Evolutionary conservation across 257 asterid species (phyloP).

Genomic region (Nicotiana benthamiana): DNA sequence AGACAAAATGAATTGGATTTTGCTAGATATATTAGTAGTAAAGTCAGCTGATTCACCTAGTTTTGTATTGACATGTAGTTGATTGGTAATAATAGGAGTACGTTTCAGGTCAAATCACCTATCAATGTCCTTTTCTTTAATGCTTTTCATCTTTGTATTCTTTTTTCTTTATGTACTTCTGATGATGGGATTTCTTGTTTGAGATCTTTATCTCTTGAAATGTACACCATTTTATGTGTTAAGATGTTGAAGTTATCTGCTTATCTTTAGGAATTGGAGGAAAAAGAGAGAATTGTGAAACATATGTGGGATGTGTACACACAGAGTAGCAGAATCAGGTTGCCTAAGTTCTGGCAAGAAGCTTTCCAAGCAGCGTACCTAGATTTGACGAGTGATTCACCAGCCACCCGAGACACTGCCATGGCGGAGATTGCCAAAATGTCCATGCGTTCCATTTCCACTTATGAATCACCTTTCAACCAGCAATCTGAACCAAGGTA

Average conservation of each 20-base stretch:
- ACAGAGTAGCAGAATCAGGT: slow-evolving; percentile 42
- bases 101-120: neutral
- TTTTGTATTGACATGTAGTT: neutral
- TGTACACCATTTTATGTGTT: neutral
- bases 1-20: neutral
- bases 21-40: neutral
- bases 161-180: neutral
- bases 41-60: neutral
- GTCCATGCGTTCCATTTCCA: slow-evolving; percentile 53
- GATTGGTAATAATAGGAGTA: neutral
- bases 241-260: neutral
- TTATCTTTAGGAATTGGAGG: slow-evolving; percentile 66
- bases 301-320: slow-evolving; percentile 89
- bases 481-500: neutral
- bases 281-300: slow-evolving; percentile 74
- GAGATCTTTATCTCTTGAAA: neutral
- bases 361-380: slow-evolving; percentile 94
- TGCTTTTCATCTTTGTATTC: neutral
- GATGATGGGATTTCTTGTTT: neutral
- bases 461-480: slow-evolving; percentile 13
- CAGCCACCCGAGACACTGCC: slow-evolving; percentile 42
- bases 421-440: slow-evolving; percentile 79
- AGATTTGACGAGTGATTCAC: slow-evolving; percentile 61
- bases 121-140: neutral
- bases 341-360: slow-evolving; percentile 82